Conservation (phyloP, 176 grass and related monocot genomes). For the Phragmites australis region DNA sequence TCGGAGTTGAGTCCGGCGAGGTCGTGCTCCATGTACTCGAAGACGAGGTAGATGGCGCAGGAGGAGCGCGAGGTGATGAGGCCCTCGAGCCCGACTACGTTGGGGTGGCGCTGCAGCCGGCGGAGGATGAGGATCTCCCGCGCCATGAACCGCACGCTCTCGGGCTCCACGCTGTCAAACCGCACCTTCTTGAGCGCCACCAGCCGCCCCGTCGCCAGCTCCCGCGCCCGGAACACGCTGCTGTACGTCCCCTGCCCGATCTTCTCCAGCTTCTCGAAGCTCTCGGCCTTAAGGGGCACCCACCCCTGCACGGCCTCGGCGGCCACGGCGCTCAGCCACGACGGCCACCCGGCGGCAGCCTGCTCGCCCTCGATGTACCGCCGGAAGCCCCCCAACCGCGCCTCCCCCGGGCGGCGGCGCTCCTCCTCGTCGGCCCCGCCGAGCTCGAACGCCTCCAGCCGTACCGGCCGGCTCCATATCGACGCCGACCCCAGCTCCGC, state of each 20-base stretch:
- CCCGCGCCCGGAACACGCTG: conserved; percentile 54
- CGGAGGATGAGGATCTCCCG: conserved; percentile 58
- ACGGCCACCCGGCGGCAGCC: conserved; percentile 77
- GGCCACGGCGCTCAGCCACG: conserved; percentile 81
- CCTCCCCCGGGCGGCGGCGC: not conserved
- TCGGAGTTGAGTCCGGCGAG: conserved; percentile 57
- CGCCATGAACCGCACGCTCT: conserved; percentile 68
- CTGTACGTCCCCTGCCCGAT: conserved; percentile 63
- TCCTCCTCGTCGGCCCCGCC: not conserved
- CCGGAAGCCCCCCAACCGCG: conserved; percentile 46
- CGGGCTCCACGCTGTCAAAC: conserved; percentile 65
- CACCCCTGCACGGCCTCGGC: conserved; percentile 96
- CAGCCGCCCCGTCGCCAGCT: conserved; percentile 27
- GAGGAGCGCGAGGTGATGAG: conserved; percentile 55
- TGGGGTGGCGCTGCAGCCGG: conserved; percentile 48
- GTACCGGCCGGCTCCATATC: conserved; percentile 44
- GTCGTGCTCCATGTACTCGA: conserved; percentile 99
- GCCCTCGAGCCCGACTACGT: conserved; percentile 48
- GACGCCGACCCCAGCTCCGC: conserved; percentile 29
- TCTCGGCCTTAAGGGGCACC: conserved; percentile 77
- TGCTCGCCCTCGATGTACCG: conserved; percentile 63
- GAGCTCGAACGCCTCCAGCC: conserved; percentile 11
- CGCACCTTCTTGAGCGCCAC: conserved; percentile 75
- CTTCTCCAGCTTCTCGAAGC: conserved; percentile 93
- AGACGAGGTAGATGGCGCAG: conserved; percentile 56